Conservation (phyloP, 345 rosid species). For the Conringia planisiliqua region DNA sequence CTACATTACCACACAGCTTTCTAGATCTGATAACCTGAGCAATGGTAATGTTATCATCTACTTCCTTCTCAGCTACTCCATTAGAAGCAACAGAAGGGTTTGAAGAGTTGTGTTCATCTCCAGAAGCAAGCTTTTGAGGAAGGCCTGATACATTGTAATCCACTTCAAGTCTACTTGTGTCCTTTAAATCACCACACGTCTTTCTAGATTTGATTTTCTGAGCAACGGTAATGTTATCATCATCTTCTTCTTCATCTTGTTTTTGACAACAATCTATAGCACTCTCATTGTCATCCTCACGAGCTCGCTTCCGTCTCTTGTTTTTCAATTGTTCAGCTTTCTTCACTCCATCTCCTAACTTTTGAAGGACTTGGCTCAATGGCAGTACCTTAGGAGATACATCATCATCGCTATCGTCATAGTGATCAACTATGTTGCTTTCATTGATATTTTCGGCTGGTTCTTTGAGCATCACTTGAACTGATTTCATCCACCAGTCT, state of each 20-base stretch:
- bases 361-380: conserved; percentile 7
- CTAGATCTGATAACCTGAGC: not conserved
- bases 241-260: not conserved
- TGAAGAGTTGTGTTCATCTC: not conserved
- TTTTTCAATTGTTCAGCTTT: not conserved
- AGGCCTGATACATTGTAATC: not conserved
- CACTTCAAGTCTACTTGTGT: not conserved
- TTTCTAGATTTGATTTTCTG: not conserved
- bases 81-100: not conserved
- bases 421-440: not conserved
- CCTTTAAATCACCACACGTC: conserved; percentile 3
- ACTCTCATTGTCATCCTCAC: conserved; percentile 2
- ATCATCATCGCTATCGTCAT: conserved; percentile 1
- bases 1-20: not conserved
- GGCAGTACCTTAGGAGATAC: not conserved
- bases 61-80: not conserved
- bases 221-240: not conserved
- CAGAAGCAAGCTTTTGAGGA: not conserved
- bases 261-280: not conserved
- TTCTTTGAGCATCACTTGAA: not conserved
- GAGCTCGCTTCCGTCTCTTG: conserved; percentile 2
- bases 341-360: not conserved
- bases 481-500: conserved; percentile 48
- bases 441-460: not conserved
- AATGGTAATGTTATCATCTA: not conserved